A percentile compares a stretch with the other conserved stretches of the same genome.
phyloP scores from a whole-genome alignment of 1,284 basidiomycete genomes.

The Leccinum solheimii region DNA sequence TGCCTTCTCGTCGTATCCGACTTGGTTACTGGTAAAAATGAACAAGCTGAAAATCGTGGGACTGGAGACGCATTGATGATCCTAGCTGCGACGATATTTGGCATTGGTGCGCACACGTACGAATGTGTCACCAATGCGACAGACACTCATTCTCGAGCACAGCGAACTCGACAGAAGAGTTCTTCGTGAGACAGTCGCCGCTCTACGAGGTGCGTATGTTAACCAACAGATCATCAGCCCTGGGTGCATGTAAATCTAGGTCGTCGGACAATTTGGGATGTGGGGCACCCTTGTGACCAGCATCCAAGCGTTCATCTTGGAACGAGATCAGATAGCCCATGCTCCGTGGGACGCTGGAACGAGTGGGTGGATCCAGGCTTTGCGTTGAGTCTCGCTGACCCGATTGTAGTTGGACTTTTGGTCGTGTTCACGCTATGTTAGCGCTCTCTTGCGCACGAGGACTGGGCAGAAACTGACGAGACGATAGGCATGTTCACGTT shows the following conservation, averaged over 20 bases:
- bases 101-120: constrained; percentile 60
- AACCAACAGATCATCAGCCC: neutral
- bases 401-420: constrained; percentile 62
- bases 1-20: constrained; percentile 76
- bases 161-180: constrained; percentile 87
- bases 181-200: constrained; percentile 75
- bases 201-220: constrained; percentile 62
- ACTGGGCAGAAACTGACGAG: constrained; percentile 11
- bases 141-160: constrained; percentile 2
- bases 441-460: constrained; percentile 4
- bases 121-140: neutral
- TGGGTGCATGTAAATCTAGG: constrained; percentile 36
- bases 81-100: constrained; percentile 80
- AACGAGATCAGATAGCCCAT: constrained; percentile 61
- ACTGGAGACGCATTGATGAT: constrained; percentile 85
- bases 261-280: constrained; percentile 82
- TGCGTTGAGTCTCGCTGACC: neutral
- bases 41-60: constrained; percentile 56
- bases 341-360: constrained; percentile 70
- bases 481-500: constrained; percentile 66
- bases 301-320: constrained; percentile 70
- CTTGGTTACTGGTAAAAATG: constrained; percentile 66
- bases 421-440: constrained; percentile 63
- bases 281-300: constrained; percentile 78
- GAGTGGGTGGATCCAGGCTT: constrained; percentile 42